These are phyloP conservation scores for Bipolaris bicolor DNA, from an alignment of 2,329 filamentous ascomycete species.

Conservation along the genomic window DNA sequence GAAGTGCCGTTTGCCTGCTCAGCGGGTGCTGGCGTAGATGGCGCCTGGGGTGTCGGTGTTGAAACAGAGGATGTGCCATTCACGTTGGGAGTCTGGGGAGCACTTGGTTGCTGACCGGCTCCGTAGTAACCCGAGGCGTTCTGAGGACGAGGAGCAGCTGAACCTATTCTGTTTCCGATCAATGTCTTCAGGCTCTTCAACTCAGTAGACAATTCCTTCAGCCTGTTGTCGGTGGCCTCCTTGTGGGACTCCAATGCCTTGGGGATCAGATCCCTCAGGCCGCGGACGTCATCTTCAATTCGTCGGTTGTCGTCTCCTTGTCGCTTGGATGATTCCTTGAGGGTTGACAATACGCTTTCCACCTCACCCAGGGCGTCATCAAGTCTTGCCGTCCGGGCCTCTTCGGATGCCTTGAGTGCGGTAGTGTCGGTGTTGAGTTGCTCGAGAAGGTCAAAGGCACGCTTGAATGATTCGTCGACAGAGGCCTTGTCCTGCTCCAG, in stretches of 20 bases:
- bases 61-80: conserved; percentile 36
- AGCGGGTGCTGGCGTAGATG: conserved; percentile 22
- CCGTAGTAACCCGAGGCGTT: conserved; percentile 36
- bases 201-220: conserved; percentile 86
- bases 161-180: conserved; percentile 67
- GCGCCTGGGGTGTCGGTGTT: conserved; percentile 22
- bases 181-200: conserved; percentile 92
- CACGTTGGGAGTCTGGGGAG: conserved; percentile 31
- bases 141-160: conserved; percentile 37
- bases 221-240: conserved; percentile 76
- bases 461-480: conserved; percentile 92
- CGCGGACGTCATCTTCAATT: conserved; percentile 83
- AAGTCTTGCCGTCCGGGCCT: conserved; percentile 80
- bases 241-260: conserved; percentile 88
- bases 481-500: conserved; percentile 91
- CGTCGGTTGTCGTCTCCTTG: conserved; percentile 87
- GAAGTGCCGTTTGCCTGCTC: conserved; percentile 31
- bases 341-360: conserved; percentile 78
- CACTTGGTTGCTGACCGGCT: conserved; percentile 23
- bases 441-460: conserved; percentile 88
- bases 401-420: conserved; percentile 83
- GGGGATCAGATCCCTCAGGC: conserved; percentile 83
- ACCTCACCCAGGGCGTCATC: conserved; percentile 83
- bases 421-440: conserved; percentile 91
- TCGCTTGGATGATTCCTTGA: conserved; percentile 80